Conservation (phyloP, 108 stramenopile genomes). For the Cyclotella choctawhatcheeana region DNA sequence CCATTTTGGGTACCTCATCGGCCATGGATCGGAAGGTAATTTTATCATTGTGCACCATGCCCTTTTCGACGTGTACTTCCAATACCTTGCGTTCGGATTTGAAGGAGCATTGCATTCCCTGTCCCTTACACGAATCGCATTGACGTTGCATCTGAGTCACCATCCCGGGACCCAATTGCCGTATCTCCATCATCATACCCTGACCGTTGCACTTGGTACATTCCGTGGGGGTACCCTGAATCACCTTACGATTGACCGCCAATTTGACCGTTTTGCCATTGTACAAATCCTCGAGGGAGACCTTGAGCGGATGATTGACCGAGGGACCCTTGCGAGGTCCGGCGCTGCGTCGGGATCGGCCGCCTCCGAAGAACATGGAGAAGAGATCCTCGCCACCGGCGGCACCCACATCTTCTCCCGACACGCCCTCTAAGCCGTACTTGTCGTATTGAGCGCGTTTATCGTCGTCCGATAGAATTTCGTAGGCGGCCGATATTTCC, state of each 20-base stretch:
- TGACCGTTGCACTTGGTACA: constrained; percentile 88
- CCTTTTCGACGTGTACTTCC: constrained; percentile 94
- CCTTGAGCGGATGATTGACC: constrained; percentile 92
- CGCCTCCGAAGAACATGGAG: constrained; percentile 94
- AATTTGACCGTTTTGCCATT: constrained; percentile 96
- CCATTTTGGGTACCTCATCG: constrained; percentile 91
- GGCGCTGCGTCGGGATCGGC: constrained; percentile 44
- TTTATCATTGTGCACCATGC: constrained; percentile 92
- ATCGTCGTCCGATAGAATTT: constrained; percentile 89
- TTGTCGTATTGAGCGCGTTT: constrained; percentile 90
- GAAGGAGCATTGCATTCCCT: constrained; percentile 66
- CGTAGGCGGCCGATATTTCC: constrained; percentile 86
- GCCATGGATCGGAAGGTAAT: constrained; percentile 94
- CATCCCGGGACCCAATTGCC: constrained; percentile 93
- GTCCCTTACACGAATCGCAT: constrained; percentile 80
- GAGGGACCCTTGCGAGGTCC: constrained; percentile 94
- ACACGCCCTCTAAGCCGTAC: constrained; percentile 92
- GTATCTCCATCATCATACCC: constrained; percentile 84
- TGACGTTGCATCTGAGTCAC: constrained; percentile 86
- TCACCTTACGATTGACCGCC: constrained; percentile 89
- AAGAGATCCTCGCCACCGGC: constrained; percentile 93
- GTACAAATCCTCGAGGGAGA: constrained; percentile 94
- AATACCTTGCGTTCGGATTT: constrained; percentile 86
- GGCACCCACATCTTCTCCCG: constrained; percentile 68
- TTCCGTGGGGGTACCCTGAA: constrained; percentile 71